A percentile compares a stretch with the other conserved stretches of the same genome.
phyloP scores from a whole-genome alignment of 805 yeast genomes.

The Spathaspora hagerdaliae region DNA sequence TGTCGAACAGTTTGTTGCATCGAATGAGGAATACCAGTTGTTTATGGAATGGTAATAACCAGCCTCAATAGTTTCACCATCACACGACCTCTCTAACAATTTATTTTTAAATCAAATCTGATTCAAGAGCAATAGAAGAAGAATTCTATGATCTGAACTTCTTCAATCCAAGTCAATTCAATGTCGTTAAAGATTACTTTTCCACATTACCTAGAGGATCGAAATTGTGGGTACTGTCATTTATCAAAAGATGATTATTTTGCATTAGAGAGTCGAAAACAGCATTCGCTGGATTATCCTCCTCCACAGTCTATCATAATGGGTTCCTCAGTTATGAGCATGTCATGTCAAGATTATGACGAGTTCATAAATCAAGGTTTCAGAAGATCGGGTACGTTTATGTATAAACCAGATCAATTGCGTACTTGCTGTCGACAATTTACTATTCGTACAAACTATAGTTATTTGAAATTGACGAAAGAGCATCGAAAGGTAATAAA shows the following conservation, averaged over 20 bases:
- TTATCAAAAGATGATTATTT: conserved; percentile 39
- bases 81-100: background rate
- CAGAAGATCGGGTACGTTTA: conserved; percentile 70
- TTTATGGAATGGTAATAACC: no score
- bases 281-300: conserved; percentile 1
- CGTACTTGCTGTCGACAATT: conserved; percentile 76
- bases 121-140: background rate
- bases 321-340: conserved; percentile 39
- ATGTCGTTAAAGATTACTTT: background rate
- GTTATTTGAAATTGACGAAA: conserved; percentile 47
- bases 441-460: conserved; percentile 64
- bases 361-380: conserved; percentile 66
- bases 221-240: conserved; percentile 72
- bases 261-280: conserved; percentile 34
- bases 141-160: no score
- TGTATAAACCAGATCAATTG: conserved; percentile 62
- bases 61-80: no score
- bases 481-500: conserved; percentile 66
- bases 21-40: no score
- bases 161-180: background rate
- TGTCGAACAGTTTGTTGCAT: no score
- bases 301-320: conserved; percentile 18
- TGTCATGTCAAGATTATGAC: conserved; percentile 57
- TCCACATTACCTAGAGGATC: conserved; percentile 42
- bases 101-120: background rate